Conservation (phyloP, 306 rosid genomes). For the Cicer chorassanicum region DNA sequence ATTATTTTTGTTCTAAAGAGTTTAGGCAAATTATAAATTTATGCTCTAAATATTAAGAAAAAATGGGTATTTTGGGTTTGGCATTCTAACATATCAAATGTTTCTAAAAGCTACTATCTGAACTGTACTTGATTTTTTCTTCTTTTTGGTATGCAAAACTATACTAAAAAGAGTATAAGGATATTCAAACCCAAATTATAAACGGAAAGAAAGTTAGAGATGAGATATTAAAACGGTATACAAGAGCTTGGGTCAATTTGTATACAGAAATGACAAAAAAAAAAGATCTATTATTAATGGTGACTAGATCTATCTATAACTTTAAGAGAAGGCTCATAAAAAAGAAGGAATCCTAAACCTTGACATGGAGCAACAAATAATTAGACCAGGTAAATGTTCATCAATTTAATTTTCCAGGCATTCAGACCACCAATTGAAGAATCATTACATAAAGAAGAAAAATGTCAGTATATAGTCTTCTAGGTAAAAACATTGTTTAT, state of each 20-base stretch:
- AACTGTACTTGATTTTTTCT: too few relatives aligned
- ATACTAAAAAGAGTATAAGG: too few relatives aligned
- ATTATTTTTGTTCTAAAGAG: too few relatives aligned
- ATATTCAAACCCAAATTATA: too few relatives aligned
- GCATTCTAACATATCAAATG: too few relatives aligned
- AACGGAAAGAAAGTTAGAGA: not conserved
- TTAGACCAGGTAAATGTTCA: not conserved
- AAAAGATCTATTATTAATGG: not conserved
- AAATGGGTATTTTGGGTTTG: too few relatives aligned
- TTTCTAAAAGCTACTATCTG: too few relatives aligned
- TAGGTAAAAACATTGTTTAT: slow-evolving; percentile 31
- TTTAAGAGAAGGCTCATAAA: not conserved
- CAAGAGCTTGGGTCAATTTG: not conserved
- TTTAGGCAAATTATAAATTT: too few relatives aligned
- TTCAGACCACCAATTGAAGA: slow-evolving; percentile 1
- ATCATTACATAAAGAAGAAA: slow-evolving; percentile 27
- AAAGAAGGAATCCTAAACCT: not conserved
- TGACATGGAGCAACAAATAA: not conserved
- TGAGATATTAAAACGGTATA: not conserved
- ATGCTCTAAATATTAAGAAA: too few relatives aligned
- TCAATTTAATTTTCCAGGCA: not conserved
- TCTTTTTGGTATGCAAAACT: too few relatives aligned
- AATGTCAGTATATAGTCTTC: not conserved
- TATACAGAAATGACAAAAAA: not conserved
- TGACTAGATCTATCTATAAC: not conserved